phyloP scores from a whole-genome alignment of 371 early-diverging fungal species.

The Apophysomyces trapeziformis region DNA sequence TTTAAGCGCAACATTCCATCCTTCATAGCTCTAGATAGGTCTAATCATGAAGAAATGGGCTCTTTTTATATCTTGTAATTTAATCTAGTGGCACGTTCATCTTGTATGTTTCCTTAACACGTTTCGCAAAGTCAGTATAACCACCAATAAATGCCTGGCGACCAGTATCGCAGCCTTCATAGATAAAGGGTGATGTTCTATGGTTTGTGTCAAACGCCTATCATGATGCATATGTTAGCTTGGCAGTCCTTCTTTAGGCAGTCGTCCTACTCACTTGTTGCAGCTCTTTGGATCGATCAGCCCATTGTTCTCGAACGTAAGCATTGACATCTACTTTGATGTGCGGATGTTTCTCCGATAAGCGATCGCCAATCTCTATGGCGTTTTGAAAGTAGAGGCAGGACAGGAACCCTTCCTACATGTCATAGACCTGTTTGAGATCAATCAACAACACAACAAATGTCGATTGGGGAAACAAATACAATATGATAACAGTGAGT shows the following conservation, averaged over 20 bases:
- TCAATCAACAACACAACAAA: not conserved
- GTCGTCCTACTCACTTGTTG: constrained; percentile 36
- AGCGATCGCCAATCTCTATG: constrained; percentile 41
- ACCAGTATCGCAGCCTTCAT: constrained; percentile 49
- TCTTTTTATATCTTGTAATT: not conserved
- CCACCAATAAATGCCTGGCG: constrained; percentile 50
- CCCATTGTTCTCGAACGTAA: constrained; percentile 49
- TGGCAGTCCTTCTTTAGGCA: not conserved
- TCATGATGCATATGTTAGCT: too few relatives aligned
- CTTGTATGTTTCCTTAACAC: constrained; percentile 34
- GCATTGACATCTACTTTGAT: constrained; percentile 52
- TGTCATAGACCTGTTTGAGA: not conserved
- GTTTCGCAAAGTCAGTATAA: constrained; percentile 53
- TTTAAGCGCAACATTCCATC: too few relatives aligned
- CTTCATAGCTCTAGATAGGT: too few relatives aligned
- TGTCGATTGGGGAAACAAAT: constrained; percentile 8
- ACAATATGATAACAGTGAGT: constrained; percentile 53
- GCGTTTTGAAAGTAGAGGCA: constrained; percentile 54
- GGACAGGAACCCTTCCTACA: constrained; percentile 53
- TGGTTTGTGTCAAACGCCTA: constrained; percentile 46
- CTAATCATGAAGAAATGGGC: too few relatives aligned
- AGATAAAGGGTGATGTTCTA: constrained; percentile 58
- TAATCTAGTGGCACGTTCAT: constrained; percentile 32
- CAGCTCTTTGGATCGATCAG: constrained; percentile 42
- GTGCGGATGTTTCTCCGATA: constrained; percentile 39